Conservation (phyloP, 2,329 filamentous ascomycete species). For the Cadophora gregata region DNA sequence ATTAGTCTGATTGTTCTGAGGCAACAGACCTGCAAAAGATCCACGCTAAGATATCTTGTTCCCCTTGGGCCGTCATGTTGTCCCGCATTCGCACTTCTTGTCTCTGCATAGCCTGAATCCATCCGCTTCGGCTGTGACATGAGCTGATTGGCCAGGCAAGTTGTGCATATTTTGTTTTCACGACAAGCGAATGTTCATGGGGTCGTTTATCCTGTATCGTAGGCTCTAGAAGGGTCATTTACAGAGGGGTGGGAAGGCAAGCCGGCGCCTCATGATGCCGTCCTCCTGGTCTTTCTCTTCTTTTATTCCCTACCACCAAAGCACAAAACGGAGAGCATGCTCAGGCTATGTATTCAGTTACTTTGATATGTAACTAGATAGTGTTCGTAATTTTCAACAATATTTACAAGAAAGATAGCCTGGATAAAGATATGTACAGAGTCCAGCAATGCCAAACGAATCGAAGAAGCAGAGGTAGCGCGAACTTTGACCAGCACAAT, state of each 20-base stretch:
- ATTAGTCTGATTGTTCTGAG: neutral
- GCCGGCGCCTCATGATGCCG: neutral
- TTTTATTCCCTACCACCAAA: neutral
- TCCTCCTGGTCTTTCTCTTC: neutral
- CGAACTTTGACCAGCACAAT: neutral
- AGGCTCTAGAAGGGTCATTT: neutral
- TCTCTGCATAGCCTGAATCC: neutral
- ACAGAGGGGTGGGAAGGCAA: neutral
- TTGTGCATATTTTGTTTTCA: neutral
- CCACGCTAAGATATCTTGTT: neutral
- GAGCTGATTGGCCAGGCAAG: neutral
- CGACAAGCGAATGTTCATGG: neutral
- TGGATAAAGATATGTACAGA: neutral
- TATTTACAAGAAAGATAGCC: neutral
- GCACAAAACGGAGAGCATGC: neutral
- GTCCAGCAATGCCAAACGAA: neutral
- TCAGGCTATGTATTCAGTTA: neutral
- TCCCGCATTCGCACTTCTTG: neutral
- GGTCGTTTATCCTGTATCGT: neutral
- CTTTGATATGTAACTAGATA: neutral
- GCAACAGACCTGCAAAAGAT: neutral
- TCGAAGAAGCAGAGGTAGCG: neutral
- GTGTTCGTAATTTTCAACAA: neutral
- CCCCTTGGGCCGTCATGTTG: neutral
- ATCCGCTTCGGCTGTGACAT: neutral